Conservation (phyloP, 257 asterid species). For the Solanum neorickii region DNA sequence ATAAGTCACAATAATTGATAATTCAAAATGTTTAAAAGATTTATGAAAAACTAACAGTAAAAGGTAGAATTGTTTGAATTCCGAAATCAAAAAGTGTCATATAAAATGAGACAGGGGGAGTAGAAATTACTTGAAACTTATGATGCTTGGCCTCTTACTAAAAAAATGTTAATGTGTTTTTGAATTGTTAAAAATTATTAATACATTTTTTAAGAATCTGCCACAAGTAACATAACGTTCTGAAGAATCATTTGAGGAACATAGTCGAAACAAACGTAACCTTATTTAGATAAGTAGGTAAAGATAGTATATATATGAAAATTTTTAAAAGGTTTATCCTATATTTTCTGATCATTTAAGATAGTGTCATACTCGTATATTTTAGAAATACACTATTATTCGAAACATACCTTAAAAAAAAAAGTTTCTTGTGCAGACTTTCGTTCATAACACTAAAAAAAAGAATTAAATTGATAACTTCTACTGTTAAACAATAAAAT, state of each 20-base stretch:
- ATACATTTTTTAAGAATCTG: not conserved
- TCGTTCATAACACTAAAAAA: not conserved
- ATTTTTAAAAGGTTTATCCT: too few relatives aligned
- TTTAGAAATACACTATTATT: not conserved
- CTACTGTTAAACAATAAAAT: not conserved
- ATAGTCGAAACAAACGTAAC: too few relatives aligned
- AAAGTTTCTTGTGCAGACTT: not conserved
- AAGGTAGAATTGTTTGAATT: too few relatives aligned
- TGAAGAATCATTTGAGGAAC: too few relatives aligned
- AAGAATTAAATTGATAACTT: not conserved
- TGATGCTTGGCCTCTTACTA: not conserved
- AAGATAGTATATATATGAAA: not conserved
- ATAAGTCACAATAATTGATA: too few relatives aligned
- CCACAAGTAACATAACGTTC: not conserved
- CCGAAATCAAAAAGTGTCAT: too few relatives aligned
- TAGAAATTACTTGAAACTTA: not conserved
- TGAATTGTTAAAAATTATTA: not conserved
- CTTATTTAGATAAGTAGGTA: not conserved
- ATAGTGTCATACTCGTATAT: too few relatives aligned
- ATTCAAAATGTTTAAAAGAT: too few relatives aligned
- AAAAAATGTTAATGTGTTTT: not conserved
- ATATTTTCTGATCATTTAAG: not conserved
- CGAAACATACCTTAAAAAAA: too few relatives aligned
- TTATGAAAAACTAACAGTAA: too few relatives aligned
- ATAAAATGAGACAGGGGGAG: too few relatives aligned